These are phyloP conservation scores for Pestalotiopsis sp. DNA, from an alignment of 2,329 filamentous ascomycete species.

Conservation along the genomic window DNA sequence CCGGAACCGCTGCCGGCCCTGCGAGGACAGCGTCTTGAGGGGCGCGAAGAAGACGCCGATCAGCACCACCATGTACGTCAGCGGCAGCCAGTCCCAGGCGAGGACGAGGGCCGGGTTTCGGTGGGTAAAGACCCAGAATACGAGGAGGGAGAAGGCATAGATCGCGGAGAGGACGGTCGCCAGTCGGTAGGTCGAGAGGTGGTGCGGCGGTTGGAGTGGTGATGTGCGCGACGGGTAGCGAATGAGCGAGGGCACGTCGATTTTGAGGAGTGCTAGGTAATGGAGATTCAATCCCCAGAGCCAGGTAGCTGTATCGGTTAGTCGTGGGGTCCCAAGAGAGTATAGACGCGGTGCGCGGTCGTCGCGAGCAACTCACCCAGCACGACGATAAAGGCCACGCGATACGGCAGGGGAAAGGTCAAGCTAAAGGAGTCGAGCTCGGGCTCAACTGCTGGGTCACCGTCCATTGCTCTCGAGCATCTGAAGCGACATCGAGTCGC, in stretches of 20 bases:
- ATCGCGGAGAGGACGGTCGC: slow-evolving; percentile 74
- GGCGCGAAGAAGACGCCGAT: slow-evolving; percentile 72
- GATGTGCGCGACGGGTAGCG: slow-evolving; percentile 78
- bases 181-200: slow-evolving; percentile 83
- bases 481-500: slow-evolving; percentile 19
- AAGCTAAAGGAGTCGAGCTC: slow-evolving; percentile 84
- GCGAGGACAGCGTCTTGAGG: slow-evolving; percentile 64
- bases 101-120: slow-evolving; percentile 69
- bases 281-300: slow-evolving; percentile 93
- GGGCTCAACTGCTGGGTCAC: slow-evolving; percentile 69
- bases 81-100: slow-evolving; percentile 81
- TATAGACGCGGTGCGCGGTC: not conserved
- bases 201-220: slow-evolving; percentile 69
- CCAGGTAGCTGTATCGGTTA: slow-evolving; percentile 70
- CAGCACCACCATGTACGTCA: slow-evolving; percentile 76
- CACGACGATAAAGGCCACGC: slow-evolving; percentile 82
- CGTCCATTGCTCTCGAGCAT: slow-evolving; percentile 58
- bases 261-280: slow-evolving; percentile 74
- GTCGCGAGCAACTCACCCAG: slow-evolving; percentile 60
- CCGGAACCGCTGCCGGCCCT: slow-evolving; percentile 75
- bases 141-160: slow-evolving; percentile 67
- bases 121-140: slow-evolving; percentile 83
- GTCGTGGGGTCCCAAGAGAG: slow-evolving; percentile 10
- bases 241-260: slow-evolving; percentile 85
- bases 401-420: slow-evolving; percentile 84